Conservation (phyloP, 768 basidiomycete genomes). For the Chlorophyllum brunneum region DNA sequence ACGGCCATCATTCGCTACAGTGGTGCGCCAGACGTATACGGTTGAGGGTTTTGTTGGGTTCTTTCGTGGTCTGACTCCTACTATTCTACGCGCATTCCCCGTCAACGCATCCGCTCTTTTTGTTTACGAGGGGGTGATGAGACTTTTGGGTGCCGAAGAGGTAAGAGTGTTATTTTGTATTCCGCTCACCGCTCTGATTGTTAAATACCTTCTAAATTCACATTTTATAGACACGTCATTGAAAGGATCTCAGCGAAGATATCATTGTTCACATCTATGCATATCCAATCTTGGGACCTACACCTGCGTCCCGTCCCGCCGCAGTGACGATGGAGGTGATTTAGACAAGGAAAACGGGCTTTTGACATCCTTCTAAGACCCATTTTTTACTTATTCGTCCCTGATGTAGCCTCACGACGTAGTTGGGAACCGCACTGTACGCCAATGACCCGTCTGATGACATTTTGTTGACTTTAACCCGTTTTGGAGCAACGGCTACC, state of each 20-base stretch:
- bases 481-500: slow-evolving; percentile 30
- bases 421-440: not conserved
- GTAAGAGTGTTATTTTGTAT: slow-evolving; percentile 25
- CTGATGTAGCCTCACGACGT: not conserved
- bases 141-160: slow-evolving; percentile 62
- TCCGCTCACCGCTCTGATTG: slow-evolving; percentile 8
- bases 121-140: slow-evolving; percentile 75
- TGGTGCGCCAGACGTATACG: slow-evolving; percentile 49
- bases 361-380: not conserved
- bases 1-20: slow-evolving; percentile 44
- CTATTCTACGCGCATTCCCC: slow-evolving; percentile 71
- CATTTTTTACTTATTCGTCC: not conserved
- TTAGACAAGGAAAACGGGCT: no score
- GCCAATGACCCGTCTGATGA: slow-evolving; percentile 7
- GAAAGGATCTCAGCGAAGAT: slow-evolving; percentile 10
- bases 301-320: no score
- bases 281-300: no score
- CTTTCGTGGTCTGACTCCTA: slow-evolving; percentile 65
- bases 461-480: slow-evolving; percentile 16
- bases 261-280: no score
- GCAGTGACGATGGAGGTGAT: no score
- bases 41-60: slow-evolving; percentile 53
- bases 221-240: slow-evolving; percentile 43
- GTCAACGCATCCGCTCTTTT: slow-evolving; percentile 76
- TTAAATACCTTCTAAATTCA: slow-evolving; percentile 14